Evolutionary conservation across 352 stramenopile genomes (phyloP), one percentile per base, ranked within the genome.

Genomic region (Globisporangium cylindrosporum): DNA sequence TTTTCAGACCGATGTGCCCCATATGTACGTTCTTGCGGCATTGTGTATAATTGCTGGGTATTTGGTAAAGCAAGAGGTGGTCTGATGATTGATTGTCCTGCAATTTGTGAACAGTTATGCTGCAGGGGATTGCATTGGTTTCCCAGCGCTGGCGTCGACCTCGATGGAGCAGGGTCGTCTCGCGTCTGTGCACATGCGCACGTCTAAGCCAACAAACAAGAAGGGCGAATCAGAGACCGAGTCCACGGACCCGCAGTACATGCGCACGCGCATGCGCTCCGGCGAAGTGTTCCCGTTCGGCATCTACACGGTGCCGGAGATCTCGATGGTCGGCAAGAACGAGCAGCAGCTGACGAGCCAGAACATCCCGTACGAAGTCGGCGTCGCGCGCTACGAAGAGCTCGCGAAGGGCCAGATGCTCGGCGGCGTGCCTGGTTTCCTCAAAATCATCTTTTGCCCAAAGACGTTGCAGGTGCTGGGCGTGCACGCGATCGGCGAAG

Each of bases 131-230:
- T 93, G 91, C 73, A 97, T 97, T 64, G 91, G 91, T 5, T 96
- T 92, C 70, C 91, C 91, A 2, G 90, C 88, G 6, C 81, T 97
- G 56, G 90, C 91, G 24, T 97, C 90, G 41, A 97, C 89, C 20
- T 96, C 88, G 49, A 97, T 97, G 91, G 91, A 97, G 73, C 91
- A 97, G 69, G 91, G 91, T 15, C 84, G 88, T 27, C 71, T 94
- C 66, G 91, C 90, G 32, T 95, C 87, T 0, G 82, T 93, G 34
- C 89, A 97, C 73, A 97, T 97, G 91, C 80, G 87, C 34, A 95
- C 81, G 12, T 73, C 65, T 20, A 81, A 82, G 72, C 83, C 80
- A 24, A 82, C 85, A 20, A 90, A 93, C 74, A 88, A 82, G 57
- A 74, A 74, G 54, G 75, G 74, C 49, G 62, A 66, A 29, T 59